Base-by-base conservation (phyloP, 805 yeast genomes). In the Cyberlindnera samutprakarnensis region DNA sequence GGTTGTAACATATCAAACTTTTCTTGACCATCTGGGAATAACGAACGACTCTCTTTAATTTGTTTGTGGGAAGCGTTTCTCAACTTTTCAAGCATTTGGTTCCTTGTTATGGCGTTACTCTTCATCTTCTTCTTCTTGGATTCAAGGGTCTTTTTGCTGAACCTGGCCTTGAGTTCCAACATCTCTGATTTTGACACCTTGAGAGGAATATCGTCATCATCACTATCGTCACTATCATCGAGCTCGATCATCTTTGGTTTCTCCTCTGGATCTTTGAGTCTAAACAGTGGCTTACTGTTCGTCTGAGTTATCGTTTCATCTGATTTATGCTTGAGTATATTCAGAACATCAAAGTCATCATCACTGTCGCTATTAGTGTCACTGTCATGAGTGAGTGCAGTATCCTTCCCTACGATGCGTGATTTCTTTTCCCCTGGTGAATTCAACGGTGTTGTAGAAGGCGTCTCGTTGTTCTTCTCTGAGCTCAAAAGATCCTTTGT, bases 31-130 rank as follows among this genome's bases (percentile, higher is more conserved):
- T 58, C 60, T 27, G 73, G 60, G 19, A 60, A 59, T 31, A 62
- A 51, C 12, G 32, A 30, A 7, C 32, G 59, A 70, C 41, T 77
- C 61, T 36, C 69, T 60, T 41, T 71, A 72, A 42, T 54, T 39
- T 74, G 80, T 28, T 59, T 51, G 25, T 63, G 60, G 28, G 70
- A 68, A 4, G 70, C 70, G 28, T 53, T 55, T 38, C 61, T 60
- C 36, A 72, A 54, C 9, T 50, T 48, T 9, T 42, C 36, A 27
- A 66, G 56, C 22, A 72, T 48, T 11, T 49, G 46, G 15, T 51
- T 55, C 14, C 49, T 44, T 2, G 53, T 46, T 10, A 50, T 23
- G 4, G 14, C 8, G 1, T 37, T 26, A n/a, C 40, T 40, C 23
- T 36, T 27, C 25, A 37, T 40, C 18, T 35, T 39, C 9, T 26